phyloP scores from a whole-genome alignment of 169 alveolate species.

The Cryptosporidium bovis region DNA sequence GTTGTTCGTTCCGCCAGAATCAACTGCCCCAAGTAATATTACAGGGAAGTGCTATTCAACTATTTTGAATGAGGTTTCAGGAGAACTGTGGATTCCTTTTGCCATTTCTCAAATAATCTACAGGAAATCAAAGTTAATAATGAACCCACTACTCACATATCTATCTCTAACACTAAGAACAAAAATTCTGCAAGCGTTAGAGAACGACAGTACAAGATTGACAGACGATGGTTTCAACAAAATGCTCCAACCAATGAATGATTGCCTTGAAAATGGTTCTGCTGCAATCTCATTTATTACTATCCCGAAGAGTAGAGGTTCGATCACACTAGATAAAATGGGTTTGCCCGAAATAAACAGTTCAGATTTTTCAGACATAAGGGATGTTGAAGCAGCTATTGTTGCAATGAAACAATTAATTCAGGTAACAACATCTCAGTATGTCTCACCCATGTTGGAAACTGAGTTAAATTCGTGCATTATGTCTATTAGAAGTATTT shows the following conservation, averaged over 20 bases:
- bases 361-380: conserved; percentile 62
- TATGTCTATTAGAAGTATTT: conserved; percentile 56
- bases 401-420: conserved; percentile 64
- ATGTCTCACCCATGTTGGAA: conserved; percentile 18
- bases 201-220: conserved; percentile 51
- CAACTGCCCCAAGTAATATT: conserved; percentile 19
- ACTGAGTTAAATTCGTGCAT: conserved; percentile 58
- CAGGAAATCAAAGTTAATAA: conserved; percentile 53
- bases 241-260: conserved; percentile 60
- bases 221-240: conserved; percentile 55
- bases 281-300: conserved; percentile 66
- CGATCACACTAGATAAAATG: conserved; percentile 39
- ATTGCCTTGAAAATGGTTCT: conserved; percentile 64
- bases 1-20: conserved; percentile 29
- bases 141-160: conserved; percentile 61
- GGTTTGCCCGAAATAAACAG: conserved; percentile 70
- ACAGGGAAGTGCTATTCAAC: conserved; percentile 65
- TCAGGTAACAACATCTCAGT: conserved; percentile 44
- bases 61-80: conserved; percentile 68
- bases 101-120: conserved; percentile 71
- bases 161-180: conserved; percentile 43
- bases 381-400: conserved; percentile 67
- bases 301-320: conserved; percentile 69
- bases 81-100: conserved; percentile 70
- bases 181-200: conserved; percentile 40